These are phyloP conservation scores for Stygiomarasmius scandens DNA, from an alignment of 1,284 basidiomycete genomes.

Conservation along the genomic window DNA sequence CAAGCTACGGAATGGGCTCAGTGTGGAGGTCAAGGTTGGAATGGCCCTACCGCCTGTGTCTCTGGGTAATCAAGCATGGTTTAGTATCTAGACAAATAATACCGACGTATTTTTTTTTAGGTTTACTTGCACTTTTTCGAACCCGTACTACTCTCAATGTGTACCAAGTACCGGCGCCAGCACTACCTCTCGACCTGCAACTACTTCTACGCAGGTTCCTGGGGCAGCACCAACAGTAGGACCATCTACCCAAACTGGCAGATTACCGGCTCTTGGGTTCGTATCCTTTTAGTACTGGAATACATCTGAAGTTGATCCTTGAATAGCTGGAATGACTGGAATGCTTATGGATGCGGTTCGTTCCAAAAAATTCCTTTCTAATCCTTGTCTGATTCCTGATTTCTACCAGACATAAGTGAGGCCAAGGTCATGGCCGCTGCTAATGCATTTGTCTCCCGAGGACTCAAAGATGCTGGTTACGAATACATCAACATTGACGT, in stretches of 20 bases:
- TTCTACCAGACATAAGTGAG: slow-evolving; percentile 43
- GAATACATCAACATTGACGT: slow-evolving; percentile 60
- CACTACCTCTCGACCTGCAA: slow-evolving; percentile 15
- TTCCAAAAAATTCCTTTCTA: not conserved
- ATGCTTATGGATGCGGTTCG: slow-evolving; percentile 51
- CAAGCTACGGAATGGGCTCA: slow-evolving; percentile 31
- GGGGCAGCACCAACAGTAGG: slow-evolving; percentile 29
- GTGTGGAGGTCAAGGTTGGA: slow-evolving; percentile 38
- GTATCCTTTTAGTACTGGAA: not conserved
- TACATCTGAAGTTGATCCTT: not conserved
- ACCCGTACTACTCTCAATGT: slow-evolving; percentile 41
- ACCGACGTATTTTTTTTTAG: too few species aligned
- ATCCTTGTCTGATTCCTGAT: slow-evolving; percentile 1
- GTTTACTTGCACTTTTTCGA: slow-evolving; percentile 33
- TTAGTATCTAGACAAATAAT: too few species aligned
- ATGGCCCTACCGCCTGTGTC: slow-evolving; percentile 33
- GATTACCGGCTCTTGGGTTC: slow-evolving; percentile 40
- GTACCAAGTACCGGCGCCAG: slow-evolving; percentile 23
- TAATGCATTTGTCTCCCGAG: slow-evolving; percentile 48
- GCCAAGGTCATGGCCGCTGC: slow-evolving; percentile 50
- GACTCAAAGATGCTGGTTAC: slow-evolving; percentile 53
- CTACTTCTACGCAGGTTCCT: slow-evolving; percentile 13
- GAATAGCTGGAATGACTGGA: slow-evolving; percentile 56
- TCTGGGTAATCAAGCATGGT: slow-evolving; percentile 27
- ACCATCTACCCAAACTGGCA: slow-evolving; percentile 34